Evolutionary conservation across 2,329 filamentous ascomycete species (phyloP).

Genomic region (Thielaviopsis musarum): DNA sequence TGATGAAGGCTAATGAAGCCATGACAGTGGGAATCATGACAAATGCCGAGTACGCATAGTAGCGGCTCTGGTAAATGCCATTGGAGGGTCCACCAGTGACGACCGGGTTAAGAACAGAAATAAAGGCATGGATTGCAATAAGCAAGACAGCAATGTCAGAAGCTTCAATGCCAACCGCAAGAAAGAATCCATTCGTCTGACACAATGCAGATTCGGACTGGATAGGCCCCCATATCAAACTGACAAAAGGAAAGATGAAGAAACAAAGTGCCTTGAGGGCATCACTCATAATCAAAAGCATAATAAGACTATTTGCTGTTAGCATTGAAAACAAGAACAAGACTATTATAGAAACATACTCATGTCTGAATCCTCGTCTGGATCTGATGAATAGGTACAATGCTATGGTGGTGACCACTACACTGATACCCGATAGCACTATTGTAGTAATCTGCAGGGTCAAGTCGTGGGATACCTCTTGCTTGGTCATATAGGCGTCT

Average conservation of each 20-base stretch:
- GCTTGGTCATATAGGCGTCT: not conserved
- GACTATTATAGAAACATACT: slow-evolving; percentile 34
- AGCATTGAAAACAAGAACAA: not conserved
- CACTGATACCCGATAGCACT: slow-evolving; percentile 31
- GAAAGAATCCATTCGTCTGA: slow-evolving; percentile 51
- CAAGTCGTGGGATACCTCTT: slow-evolving; percentile 12
- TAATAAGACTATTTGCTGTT: slow-evolving; percentile 41
- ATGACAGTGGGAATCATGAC: slow-evolving; percentile 40
- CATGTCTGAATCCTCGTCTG: slow-evolving; percentile 57
- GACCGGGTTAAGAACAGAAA: slow-evolving; percentile 50
- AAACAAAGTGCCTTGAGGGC: slow-evolving; percentile 54
- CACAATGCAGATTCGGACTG: slow-evolving; percentile 39
- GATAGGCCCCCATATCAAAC: slow-evolving; percentile 35
- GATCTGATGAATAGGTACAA: slow-evolving; percentile 61
- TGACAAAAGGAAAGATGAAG: slow-evolving; percentile 44
- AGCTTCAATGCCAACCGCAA: slow-evolving; percentile 49
- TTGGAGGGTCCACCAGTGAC: slow-evolving; percentile 29
- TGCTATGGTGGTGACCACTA: slow-evolving; percentile 36
- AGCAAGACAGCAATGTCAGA: slow-evolving; percentile 56
- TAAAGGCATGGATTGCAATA: slow-evolving; percentile 55
- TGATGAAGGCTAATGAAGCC: slow-evolving; percentile 46
- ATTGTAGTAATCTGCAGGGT: slow-evolving; percentile 21
- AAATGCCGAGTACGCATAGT: slow-evolving; percentile 40
- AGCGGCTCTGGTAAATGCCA: slow-evolving; percentile 52
- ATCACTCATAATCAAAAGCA: slow-evolving; percentile 57